Percentiles rank a stretch among this genome's conserved stretches.
These are phyloP conservation scores for Backusella australiensis DNA, from an alignment of 192 early-diverging fungal genomes.

Conservation along the genomic window DNA sequence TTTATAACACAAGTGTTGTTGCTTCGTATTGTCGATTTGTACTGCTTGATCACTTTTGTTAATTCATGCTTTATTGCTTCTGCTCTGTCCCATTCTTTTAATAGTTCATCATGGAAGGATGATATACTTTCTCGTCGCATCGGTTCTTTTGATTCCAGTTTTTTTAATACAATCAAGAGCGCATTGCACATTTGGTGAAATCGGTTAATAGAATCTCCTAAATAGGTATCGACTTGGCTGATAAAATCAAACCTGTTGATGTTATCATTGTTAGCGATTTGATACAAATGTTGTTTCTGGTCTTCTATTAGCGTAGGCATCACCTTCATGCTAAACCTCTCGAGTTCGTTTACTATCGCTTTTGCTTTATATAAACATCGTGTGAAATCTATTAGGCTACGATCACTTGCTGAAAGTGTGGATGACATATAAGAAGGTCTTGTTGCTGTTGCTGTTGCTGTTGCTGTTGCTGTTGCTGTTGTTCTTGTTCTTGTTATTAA, in stretches of 20 bases:
- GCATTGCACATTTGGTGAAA: slow-evolving; percentile 19
- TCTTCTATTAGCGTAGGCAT: neutral
- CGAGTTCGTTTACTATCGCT: slow-evolving; percentile 14
- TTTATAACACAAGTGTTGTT: neutral
- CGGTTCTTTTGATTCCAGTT: slow-evolving; percentile 15
- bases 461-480: neutral
- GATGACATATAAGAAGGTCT: neutral
- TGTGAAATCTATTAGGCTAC: slow-evolving; percentile 22
- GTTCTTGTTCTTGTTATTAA: neutral
- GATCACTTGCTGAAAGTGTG: slow-evolving; percentile 5
- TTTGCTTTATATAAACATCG: slow-evolving; percentile 27
- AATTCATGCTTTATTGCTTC: slow-evolving; percentile 4
- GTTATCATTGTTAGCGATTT: neutral
- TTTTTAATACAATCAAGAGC: slow-evolving; percentile 16
- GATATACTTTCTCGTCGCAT: slow-evolving; percentile 17
- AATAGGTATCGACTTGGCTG: slow-evolving; percentile 4
- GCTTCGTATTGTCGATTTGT: neutral
- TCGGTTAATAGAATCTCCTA: slow-evolving; percentile 10
- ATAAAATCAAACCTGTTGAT: neutral
- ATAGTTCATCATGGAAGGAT: slow-evolving; percentile 14
- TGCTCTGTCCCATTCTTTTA: slow-evolving; percentile 19
- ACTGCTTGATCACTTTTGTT: neutral
- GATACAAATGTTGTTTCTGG: neutral
- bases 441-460: neutral
- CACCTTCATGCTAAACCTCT: slow-evolving; percentile 13